Base-by-base conservation (phyloP, 31 red algal species). In the Asparagopsis taxiformis region DNA sequence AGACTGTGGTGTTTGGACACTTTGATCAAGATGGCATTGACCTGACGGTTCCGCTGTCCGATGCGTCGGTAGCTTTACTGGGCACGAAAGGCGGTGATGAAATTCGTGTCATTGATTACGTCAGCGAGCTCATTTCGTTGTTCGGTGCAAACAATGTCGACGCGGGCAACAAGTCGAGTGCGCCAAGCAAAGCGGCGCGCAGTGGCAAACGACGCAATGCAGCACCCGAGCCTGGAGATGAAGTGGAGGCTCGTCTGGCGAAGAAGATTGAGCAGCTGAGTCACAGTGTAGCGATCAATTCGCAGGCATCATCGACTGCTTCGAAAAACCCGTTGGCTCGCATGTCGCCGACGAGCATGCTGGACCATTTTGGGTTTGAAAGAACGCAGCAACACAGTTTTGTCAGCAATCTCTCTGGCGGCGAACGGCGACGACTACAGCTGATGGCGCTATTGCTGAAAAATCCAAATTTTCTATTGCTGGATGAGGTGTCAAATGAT, bases 401-500 rank as follows among this genome's bases (percentile, higher is more conserved):
- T 78, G 72, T 89, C 39, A 38, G 24, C 2, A 38, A 49, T 15
- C 65, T 96, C 22, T 84, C 77, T 10, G 93, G 93, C 1, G 93
- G 93, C 29, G 93, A 96, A 54, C 70, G 70, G 26, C 80, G 93
- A 16, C 70, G 93, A 16, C 49, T 96, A 38, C 84, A 97, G 53
- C 59, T 91, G 29, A 60, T 98, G 68, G 51, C 55, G 55, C 25
- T 98, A 26, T 31, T 92, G 68, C 25, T 67, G 59, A 46, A 68
- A 4, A 89, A 91, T 44, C 81, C 87, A 24, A 98, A 98, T 77
- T 79, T 98, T 55, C 35, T 98, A 26, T 25, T 98, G 0, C 74
- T 98, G 58, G 95, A 98, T 55, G 95, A 98, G 73, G 66, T 75
- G 48, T 76, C 90, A 25, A 98, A 98, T 53, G 95, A 98, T 44